Base-by-base conservation (phyloP, 805 yeast species). In the Grigorovia transvaalensis region DNA sequence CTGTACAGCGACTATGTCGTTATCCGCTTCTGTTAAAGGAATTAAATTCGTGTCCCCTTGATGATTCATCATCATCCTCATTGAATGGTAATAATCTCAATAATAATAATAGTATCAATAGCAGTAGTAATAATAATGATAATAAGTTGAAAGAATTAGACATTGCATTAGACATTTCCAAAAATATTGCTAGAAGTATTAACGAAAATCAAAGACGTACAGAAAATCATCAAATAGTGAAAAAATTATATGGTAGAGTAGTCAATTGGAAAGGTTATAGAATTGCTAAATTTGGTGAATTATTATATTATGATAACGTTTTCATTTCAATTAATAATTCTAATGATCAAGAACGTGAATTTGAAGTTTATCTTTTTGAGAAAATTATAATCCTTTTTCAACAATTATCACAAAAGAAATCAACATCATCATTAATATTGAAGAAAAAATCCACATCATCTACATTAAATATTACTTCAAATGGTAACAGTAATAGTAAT, bases 1-100 rank as follows among this genome's bases (percentile, higher is more conserved):
- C 99, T 0, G 88, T 93, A 42, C 99, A 93, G 72, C 78, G 99
- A 56, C 76, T 93, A n/a, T 88, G 96, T 74, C 88, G 90, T 66
- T 93, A 93, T 67, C 99, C 98, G 1, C 71, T 93, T 49, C 73
- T 93, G 48, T 70, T 93, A 50, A 81, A 78, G 59, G 93, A 88
- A 63, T 73, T 93, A 50, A 66, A 87, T 49, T 11, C 84, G 43
- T 44, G 49, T 27, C 44, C 18, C 19, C 42, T 29, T 38, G 53
- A 51, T 29, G 49, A 47, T 6, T 45, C 40, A 27, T 3, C 30
- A 20, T 19, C 46, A 13, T 44, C 46, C 6, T 9, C 45, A 43
- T 9, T 6, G 6, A 23, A 23, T 23, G 43, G 49, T 38, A 43
- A 33, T 15, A 15, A 35, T 18, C 7, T 7, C 45, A 5, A 19